Evolutionary conservation across 2,329 filamentous ascomycete genomes (phyloP), one percentile per base, ranked within the genome.

Genomic region (Pseudocercospora cruenta): DNA sequence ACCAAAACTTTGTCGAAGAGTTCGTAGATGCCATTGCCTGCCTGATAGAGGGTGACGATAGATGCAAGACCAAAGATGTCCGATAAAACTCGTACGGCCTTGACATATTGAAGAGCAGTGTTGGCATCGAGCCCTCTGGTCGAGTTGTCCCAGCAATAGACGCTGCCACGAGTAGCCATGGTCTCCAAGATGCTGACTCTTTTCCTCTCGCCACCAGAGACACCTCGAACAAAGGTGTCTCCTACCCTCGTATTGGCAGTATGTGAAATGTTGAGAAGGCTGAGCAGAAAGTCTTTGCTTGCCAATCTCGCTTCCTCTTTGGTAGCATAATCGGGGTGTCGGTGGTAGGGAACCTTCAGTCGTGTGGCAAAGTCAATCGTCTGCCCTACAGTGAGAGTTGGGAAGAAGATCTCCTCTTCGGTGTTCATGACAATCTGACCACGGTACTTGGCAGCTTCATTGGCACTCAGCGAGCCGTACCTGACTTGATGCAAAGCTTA

Each of bases 1-100:
- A 91, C 84, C 1, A 91, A 80, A 0, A 90, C 88, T 72, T 91
- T 91, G 74, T 91, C 88, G 73, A 91, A 91, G 0, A 88, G 81
- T 24, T 89, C 80, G 74, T 90, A 90, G 63, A 91, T 90, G 22
- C 84, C 87, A 62, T 91, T 89, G 7, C 87, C 87, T 4, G 89
- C 89, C 73, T 91, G 89, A 73, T 91, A 91, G 0, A 90, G 80
- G 0, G 87, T 89, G 16, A 89, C 86, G 51, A 90, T 85, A 0
- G 86, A 84, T 0, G 87, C 79, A 2, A 88, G 78, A 0, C 86
- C 85, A 6, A 86, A 79, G 1, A 87, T 82, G 67, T 90, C 86
- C 0, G 88, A 90, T 83, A 90, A 81, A 6, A 85, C 84, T 8
- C 88, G 81, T 14, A 90, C 77, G 1, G 86, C 84, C 71, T 86